A percentile compares a stretch with the other conserved stretches of the same genome.
phyloP scores from a whole-genome alignment of 2,329 filamentous ascomycete genomes.

The Alternaria infectoria region DNA sequence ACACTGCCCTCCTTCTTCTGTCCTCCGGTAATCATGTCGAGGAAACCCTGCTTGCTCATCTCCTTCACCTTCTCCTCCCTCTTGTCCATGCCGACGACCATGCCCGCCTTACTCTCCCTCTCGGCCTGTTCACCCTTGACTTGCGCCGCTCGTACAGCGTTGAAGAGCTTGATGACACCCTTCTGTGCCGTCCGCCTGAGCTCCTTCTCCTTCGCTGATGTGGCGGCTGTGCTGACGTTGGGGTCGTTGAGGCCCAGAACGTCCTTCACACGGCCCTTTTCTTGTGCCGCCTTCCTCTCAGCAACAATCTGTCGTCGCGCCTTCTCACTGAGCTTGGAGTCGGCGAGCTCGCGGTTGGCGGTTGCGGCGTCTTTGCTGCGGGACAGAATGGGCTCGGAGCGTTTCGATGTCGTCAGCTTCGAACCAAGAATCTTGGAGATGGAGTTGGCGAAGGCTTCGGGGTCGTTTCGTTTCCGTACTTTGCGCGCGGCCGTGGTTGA shows the following conservation, averaged over 20 bases:
- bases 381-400: constrained; percentile 88
- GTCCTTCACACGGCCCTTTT: constrained; percentile 88
- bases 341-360: constrained; percentile 73
- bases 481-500: constrained; percentile 44
- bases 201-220: constrained; percentile 75
- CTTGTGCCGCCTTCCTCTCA: constrained; percentile 77
- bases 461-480: constrained; percentile 89
- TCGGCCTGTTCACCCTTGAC: constrained; percentile 83
- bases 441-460: constrained; percentile 86
- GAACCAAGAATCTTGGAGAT: constrained; percentile 91
- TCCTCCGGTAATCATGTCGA: constrained; percentile 79
- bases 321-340: constrained; percentile 80
- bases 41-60: constrained; percentile 95
- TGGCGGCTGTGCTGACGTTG: constrained; percentile 56
- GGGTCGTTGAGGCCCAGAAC: constrained; percentile 71
- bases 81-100: constrained; percentile 78
- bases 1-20: constrained; percentile 48
- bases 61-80: constrained; percentile 89
- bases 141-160: constrained; percentile 91
- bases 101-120: constrained; percentile 70
- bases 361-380: constrained; percentile 78
- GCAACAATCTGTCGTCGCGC: constrained; percentile 79
- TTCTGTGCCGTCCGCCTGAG: constrained; percentile 88
- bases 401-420: constrained; percentile 81
- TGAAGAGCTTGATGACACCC: constrained; percentile 95